Evolutionary conservation across 768 basidiomycete genomes (phyloP), one percentile per base, ranked within the genome.

Genomic region (Amanita jacksonii): DNA sequence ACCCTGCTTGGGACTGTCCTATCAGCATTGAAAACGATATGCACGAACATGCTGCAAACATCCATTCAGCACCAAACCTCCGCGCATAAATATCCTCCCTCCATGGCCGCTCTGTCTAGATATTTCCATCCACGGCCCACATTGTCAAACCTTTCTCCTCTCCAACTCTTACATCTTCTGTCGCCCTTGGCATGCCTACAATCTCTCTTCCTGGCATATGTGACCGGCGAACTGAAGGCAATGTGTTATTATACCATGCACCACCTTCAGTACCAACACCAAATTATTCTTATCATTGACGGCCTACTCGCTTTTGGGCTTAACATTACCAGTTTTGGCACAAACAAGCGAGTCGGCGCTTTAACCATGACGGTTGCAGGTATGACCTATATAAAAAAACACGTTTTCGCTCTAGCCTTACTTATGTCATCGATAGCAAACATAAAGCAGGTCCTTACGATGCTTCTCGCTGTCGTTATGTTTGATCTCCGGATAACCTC

Each of bases 321-420:
- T 41, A 99, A 98, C 54, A 79, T 97, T 2, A 88, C 96, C 45
- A 88, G 85, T 58, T 96, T 99, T 57, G 87, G 86, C 32, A 88
- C 96, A n/a, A 99, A 98, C 65, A 82, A 83, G 62, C 81, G 85
- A 57, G 81, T 89, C 0, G 91, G 92, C 2, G 81, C 91, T 9
- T 57, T 94, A 50, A 85, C 82, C 37, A 94, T 93, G 85, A 88
- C 84, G 7, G 90, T 94, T 37, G 87, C 89, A 48, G 84, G 83
- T 86, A 48, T 22, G 77, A 28, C 12, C 27, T 6, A 6, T 12
- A 6, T 12, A 28, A 6, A 6, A 6, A 12, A 28, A 6, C 27
- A 6, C 7, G 27, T 28, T 6, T 28, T 12, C 27, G 6, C 12
- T 28, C 27, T 28, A 28, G 12, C 6, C 27, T 18, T 16, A 25